phyloP scores from a whole-genome alignment of 495 filamentous ascomycete genomes.

The Hyaloscypha variabilis region DNA sequence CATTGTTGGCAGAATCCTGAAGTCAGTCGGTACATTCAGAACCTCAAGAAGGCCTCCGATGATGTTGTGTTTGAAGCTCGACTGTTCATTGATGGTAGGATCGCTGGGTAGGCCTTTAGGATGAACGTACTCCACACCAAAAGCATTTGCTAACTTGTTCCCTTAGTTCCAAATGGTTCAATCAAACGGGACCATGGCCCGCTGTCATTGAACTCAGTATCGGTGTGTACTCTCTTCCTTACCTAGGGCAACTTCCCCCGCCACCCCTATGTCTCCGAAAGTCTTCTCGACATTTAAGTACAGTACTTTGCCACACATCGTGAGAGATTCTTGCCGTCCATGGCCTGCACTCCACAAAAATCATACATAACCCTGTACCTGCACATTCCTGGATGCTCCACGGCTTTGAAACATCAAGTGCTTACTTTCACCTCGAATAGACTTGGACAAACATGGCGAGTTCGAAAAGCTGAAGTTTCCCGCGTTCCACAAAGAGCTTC shows the following conservation, averaged over 20 bases:
- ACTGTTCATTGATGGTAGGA: slow-evolving; percentile 70
- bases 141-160: neutral
- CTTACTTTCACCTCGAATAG: slow-evolving; percentile 38
- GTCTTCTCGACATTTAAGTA: no score
- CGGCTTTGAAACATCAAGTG: no score
- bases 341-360: no score
- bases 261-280: neutral
- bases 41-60: slow-evolving; percentile 63
- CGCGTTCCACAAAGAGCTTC: slow-evolving; percentile 68
- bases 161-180: slow-evolving; percentile 25
- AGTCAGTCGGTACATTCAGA: slow-evolving; percentile 61
- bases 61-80: slow-evolving; percentile 67
- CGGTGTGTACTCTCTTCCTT: slow-evolving; percentile 35
- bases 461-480: slow-evolving; percentile 72
- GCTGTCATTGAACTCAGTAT: slow-evolving; percentile 52
- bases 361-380: no score
- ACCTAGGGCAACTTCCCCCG: neutral
- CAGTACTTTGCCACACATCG: no score
- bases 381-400: no score
- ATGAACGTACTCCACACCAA: neutral
- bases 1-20: slow-evolving; percentile 77
- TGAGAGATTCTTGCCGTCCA: no score
- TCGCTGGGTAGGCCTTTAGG: slow-evolving; percentile 60
- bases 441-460: slow-evolving; percentile 64
- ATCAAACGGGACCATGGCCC: slow-evolving; percentile 57